phyloP scores from a whole-genome alignment of 2,329 filamentous ascomycete genomes.

The Alternaria arbusti region DNA sequence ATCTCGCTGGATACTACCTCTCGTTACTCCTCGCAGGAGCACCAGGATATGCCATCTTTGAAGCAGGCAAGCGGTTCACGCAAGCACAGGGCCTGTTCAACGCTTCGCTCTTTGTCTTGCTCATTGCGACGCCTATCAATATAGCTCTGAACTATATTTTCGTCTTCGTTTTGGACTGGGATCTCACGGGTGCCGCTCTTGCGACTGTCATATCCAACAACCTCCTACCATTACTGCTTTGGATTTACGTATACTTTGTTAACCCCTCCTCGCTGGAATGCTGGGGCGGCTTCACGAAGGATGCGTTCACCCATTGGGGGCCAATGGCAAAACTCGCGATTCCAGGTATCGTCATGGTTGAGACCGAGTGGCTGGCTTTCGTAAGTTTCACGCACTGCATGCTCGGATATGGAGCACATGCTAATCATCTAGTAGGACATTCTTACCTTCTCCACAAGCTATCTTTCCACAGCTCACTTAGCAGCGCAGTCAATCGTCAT shows the following conservation, averaged over 20 bases:
- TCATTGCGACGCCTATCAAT: conserved; percentile 58
- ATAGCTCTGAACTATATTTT: conserved; percentile 59
- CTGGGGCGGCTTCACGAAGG: conserved; percentile 76
- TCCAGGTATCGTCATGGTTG: conserved; percentile 91
- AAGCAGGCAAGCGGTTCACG: conserved; percentile 61
- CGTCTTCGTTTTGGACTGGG: conserved; percentile 51
- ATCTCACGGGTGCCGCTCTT: conserved; percentile 60
- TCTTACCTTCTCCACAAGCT: conserved; percentile 75
- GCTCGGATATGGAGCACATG: background rate
- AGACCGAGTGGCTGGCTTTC: conserved; percentile 62
- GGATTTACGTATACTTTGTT: conserved; percentile 54
- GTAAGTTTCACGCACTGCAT: conserved; percentile 3
- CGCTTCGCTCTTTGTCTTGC: conserved; percentile 55
- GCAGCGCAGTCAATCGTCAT: conserved; percentile 71
- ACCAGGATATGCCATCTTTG: conserved; percentile 62
- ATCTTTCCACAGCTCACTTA: conserved; percentile 78
- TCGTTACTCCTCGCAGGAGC: conserved; percentile 57
- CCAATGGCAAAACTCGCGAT: conserved; percentile 89
- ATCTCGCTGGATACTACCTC: conserved; percentile 59
- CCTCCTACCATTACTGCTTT: conserved; percentile 56
- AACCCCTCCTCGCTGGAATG: conserved; percentile 51
- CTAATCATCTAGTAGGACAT: conserved; percentile 31
- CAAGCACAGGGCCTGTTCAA: conserved; percentile 63
- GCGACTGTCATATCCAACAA: conserved; percentile 59
- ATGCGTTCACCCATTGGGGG: conserved; percentile 75